These are phyloP conservation scores for Colletotrichum sp. DNA, from an alignment of 2,329 filamentous ascomycete genomes.

Conservation along the genomic window DNA sequence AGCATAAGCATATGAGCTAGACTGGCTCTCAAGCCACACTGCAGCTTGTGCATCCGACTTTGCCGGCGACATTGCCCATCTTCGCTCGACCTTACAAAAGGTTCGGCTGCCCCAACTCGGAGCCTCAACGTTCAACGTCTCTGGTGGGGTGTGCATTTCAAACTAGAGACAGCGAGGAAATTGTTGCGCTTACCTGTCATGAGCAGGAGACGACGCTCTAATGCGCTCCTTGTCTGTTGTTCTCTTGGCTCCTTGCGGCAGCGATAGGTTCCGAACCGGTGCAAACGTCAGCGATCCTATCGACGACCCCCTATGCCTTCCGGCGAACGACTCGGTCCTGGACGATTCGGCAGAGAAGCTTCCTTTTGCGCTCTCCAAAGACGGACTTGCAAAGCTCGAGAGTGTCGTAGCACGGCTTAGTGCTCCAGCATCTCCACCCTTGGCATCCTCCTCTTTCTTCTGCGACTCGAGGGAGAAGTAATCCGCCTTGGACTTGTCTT, in stretches of 20 bases:
- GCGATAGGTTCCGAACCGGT: slow-evolving; percentile 44
- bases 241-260: slow-evolving; percentile 55
- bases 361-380: slow-evolving; percentile 1
- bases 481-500: slow-evolving; percentile 25
- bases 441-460: background rate
- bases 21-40: background rate
- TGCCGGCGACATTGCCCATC: background rate
- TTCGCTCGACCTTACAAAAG: background rate
- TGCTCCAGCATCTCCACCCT: background rate
- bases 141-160: background rate
- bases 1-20: background rate
- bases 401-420: slow-evolving; percentile 12
- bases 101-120: background rate
- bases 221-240: slow-evolving; percentile 47
- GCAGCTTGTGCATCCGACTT: background rate
- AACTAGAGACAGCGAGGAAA: background rate
- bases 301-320: slow-evolving; percentile 42
- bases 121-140: background rate
- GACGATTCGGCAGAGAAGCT: slow-evolving; percentile 10
- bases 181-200: slow-evolving; percentile 47
- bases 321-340: background rate
- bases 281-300: slow-evolving; percentile 54
- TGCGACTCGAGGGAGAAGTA: slow-evolving; percentile 28
- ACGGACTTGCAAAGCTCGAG: slow-evolving; percentile 11
- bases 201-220: slow-evolving; percentile 52